Percentiles rank a stretch among this genome's conserved stretches.
Conservation (phyloP, 495 filamentous ascomycete species). For the Staphylotrichum longicolle region DNA sequence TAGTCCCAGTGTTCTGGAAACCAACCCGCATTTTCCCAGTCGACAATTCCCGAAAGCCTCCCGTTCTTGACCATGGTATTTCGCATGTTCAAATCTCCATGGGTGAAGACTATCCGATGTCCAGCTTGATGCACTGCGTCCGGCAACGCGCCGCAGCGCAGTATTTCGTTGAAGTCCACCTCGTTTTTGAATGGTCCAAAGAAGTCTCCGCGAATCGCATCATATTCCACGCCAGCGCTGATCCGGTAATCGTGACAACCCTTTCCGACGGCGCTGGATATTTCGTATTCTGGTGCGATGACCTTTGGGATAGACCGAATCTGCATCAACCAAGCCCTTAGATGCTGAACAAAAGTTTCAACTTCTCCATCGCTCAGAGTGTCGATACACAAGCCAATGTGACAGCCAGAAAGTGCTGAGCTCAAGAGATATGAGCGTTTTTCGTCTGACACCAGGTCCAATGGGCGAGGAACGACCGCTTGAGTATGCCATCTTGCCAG, state of each 20-base stretch:
- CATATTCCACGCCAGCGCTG: background rate
- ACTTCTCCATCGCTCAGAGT: background rate
- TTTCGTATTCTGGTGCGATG: background rate
- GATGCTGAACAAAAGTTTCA: background rate
- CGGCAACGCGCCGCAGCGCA: background rate
- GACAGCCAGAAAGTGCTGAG: background rate
- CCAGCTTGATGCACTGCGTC: background rate
- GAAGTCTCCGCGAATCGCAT: background rate
- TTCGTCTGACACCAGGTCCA: background rate
- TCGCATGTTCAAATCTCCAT: conserved; percentile 4
- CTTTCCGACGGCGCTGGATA: background rate
- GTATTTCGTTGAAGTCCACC: background rate
- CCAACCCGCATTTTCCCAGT: conserved; percentile 13
- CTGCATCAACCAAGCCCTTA: background rate
- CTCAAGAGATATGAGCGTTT: background rate
- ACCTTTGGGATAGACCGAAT: background rate
- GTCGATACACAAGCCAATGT: background rate
- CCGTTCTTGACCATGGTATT: background rate
- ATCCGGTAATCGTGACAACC: background rate
- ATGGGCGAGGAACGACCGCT: background rate
- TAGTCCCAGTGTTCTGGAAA: conserved; percentile 6
- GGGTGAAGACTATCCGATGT: conserved; percentile 5
- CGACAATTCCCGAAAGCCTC: background rate
- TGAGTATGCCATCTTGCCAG: background rate
- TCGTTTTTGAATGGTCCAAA: background rate